These are phyloP conservation scores for Kodamaea restingae DNA, from an alignment of 805 yeast genomes.

Conservation along the genomic window DNA sequence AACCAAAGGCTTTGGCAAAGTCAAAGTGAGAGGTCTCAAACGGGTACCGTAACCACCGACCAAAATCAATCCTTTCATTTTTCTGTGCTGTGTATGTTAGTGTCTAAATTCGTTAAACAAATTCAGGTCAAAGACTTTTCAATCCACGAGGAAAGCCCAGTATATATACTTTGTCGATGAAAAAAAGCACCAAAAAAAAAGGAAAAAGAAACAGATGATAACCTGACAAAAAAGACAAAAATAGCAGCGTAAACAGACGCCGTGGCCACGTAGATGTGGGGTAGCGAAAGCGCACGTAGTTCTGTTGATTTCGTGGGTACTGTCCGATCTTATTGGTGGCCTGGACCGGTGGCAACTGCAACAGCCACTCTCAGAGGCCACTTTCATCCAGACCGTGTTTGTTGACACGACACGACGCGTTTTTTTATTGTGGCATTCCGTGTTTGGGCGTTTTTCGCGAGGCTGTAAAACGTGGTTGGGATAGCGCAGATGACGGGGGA, in stretches of 20 bases:
- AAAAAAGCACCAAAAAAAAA: constrained; percentile 1
- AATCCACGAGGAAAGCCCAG: not conserved
- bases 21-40: constrained; percentile 95
- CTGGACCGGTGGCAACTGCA: too few relatives aligned
- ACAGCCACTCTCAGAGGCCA: too few relatives aligned
- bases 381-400: not conserved
- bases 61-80: constrained; percentile 93
- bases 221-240: not conserved
- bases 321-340: too few relatives aligned
- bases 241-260: not conserved
- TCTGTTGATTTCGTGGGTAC: too few relatives aligned
- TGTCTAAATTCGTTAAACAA: constrained; percentile 1
- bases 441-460: not conserved
- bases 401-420: constrained; percentile 1
- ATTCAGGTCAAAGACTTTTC: not conserved
- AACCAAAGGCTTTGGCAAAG: constrained; percentile 94
- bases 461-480: too few relatives aligned
- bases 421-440: not conserved
- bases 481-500: too few relatives aligned
- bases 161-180: constrained; percentile 1
- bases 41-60: constrained; percentile 99
- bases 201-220: constrained; percentile 1
- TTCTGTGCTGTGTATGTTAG: not conserved
- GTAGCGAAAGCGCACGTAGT: not conserved
- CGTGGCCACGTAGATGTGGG: not conserved